Evolutionary conservation across 2,329 filamentous ascomycete genomes (phyloP), one percentile per base, ranked within the genome.

Genomic region (Cytospora schulzeri): DNA sequence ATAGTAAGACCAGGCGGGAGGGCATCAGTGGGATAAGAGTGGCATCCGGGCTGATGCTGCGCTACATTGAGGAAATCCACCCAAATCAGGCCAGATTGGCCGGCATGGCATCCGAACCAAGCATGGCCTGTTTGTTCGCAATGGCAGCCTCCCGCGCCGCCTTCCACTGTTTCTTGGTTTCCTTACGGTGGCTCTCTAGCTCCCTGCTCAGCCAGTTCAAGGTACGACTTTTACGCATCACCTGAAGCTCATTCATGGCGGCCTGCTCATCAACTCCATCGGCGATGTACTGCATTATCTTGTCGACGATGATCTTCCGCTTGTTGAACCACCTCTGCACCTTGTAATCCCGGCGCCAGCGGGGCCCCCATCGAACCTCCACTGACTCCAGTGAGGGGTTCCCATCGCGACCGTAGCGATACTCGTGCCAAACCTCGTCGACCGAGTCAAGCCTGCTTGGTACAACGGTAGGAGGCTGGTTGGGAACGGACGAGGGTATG

Each of bases 271-370:
- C 71, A 68, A 76, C 71, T 5, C 75, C 75, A 53, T 76, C 75
- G 31, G 68, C 68, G 48, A 77, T 74, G 63, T 72, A 73, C 54
- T 76, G 75, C 64, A 74, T 76, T 50, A 77, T 75, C 67, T 76
- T 77, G 61, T 77, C 75, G 73, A 74, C 75, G 51, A 77, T 75
- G n/a, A 76, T 73, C 68, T 77, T 77, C 57, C 75, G 72, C 54
- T 75, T 71, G 41, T 73, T 75, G 63, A 76, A 77, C 74, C 75
- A 77, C n/a, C 74, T 75, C 28, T 75, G 69, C 15, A 76, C 73
- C 33, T 74, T 73, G 24, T 74, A 72, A 54, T 77, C 75, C 4
- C 73, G 74, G n/a, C 76, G 73, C 76, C 76, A 77, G 29, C 75
- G 70, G 19, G 75, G 74, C 1, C 74, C 74, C 74, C 74, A 77